phyloP scores from a whole-genome alignment of 2,329 filamentous ascomycete genomes.

The Tolypocladium tundrense region DNA sequence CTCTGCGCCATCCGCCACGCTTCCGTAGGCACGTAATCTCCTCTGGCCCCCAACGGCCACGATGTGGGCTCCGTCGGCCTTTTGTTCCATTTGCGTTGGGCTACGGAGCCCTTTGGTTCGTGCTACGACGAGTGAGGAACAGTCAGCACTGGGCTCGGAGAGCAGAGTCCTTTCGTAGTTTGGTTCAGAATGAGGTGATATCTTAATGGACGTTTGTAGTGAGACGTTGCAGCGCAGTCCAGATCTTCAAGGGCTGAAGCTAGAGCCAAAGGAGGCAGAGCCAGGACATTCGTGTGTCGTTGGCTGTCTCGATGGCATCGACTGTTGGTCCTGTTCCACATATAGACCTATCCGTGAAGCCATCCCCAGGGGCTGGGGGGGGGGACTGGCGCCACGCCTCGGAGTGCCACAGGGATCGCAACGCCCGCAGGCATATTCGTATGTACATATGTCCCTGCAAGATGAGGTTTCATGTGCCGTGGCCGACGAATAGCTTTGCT shows the following conservation, averaged over 20 bases:
- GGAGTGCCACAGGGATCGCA: background rate
- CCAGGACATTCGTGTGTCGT: background rate
- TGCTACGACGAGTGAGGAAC: background rate
- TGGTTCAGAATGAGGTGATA: background rate
- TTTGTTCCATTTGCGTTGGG: background rate
- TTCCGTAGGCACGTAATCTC: background rate
- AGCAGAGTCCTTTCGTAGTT: background rate
- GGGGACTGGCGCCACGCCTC: background rate
- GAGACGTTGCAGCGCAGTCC: slow-evolving; percentile 5
- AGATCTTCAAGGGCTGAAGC: slow-evolving; percentile 1
- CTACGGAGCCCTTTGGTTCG: background rate
- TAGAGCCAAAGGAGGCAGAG: background rate
- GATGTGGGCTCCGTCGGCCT: background rate
- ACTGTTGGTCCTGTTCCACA: background rate
- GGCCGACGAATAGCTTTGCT: background rate
- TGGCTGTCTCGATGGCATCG: background rate
- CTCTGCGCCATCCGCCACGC: background rate
- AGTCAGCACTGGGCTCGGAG: background rate
- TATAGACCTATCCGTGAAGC: background rate
- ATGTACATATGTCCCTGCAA: background rate
- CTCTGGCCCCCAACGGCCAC: background rate
- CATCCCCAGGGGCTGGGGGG: background rate
- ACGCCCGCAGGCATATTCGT: background rate
- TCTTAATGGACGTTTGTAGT: background rate
- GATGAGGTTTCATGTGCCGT: background rate